phyloP scores from a whole-genome alignment of 2,329 filamentous ascomycete genomes.

The Cercospora sesami region DNA sequence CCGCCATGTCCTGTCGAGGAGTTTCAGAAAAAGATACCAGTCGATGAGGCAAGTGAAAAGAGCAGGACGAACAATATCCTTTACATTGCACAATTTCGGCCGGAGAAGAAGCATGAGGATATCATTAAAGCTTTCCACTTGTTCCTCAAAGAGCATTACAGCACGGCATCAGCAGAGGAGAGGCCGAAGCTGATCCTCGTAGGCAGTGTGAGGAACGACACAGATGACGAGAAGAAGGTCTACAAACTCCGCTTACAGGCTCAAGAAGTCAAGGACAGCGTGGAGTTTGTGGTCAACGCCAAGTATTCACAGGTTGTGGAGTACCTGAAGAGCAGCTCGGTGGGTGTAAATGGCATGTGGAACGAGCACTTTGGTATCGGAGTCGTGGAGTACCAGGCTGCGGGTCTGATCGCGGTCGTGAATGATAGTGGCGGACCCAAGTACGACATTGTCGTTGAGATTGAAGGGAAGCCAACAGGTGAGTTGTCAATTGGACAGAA shows the following conservation, averaged over 20 bases:
- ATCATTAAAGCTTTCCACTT: conserved; percentile 81
- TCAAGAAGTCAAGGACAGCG: conserved; percentile 77
- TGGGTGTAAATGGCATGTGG: conserved; percentile 99
- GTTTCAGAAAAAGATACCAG: conserved; percentile 70
- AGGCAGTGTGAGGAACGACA: conserved; percentile 83
- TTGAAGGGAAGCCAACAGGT: conserved; percentile 79
- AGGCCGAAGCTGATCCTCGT: conserved; percentile 74
- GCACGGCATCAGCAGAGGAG: conserved; percentile 32
- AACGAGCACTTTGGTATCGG: conserved; percentile 99
- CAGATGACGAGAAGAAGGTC: conserved; percentile 72
- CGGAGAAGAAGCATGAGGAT: conserved; percentile 92
- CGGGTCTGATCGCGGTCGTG: conserved; percentile 87
- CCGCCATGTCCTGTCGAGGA: conserved; percentile 90
- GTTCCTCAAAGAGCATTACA: conserved; percentile 63
- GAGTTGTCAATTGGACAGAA: conserved; percentile 31
- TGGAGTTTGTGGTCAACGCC: conserved; percentile 87
- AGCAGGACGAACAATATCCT: conserved; percentile 71
- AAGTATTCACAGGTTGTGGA: conserved; percentile 83
- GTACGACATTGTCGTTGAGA: conserved; percentile 81
- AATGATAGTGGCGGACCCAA: conserved; percentile 93
- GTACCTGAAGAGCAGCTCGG: conserved; percentile 71
- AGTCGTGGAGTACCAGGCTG: conserved; percentile 96
- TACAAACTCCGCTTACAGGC: conserved; percentile 84
- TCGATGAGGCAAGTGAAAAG: conserved; percentile 68
- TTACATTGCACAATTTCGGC: conserved; percentile 96